Percentiles rank a stretch among this genome's conserved stretches.
These are phyloP conservation scores for Kodamaea kaohsiungensis DNA, from an alignment of 805 yeast genomes.

Conservation along the genomic window DNA sequence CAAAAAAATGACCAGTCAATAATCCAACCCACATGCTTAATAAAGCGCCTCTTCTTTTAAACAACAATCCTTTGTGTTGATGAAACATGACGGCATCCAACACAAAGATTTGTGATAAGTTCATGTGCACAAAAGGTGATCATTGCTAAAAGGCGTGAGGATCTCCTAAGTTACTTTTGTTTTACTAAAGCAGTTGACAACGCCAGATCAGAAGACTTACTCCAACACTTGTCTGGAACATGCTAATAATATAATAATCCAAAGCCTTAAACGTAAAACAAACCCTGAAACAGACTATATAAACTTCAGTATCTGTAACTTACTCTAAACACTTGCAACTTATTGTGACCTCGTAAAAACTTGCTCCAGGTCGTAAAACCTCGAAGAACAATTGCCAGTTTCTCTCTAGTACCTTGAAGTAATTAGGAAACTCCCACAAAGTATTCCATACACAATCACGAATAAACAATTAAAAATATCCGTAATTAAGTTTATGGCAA, in stretches of 20 bases:
- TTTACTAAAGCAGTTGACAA: background rate
- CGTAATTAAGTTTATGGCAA: background rate
- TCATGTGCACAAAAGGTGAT: background rate
- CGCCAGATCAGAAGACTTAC: background rate
- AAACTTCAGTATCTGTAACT: background rate
- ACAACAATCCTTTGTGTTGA: background rate
- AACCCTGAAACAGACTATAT: background rate
- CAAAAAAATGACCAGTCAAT: no score
- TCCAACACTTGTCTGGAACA: background rate
- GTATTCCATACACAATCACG: background rate
- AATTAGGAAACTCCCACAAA: background rate
- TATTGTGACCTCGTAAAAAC: background rate
- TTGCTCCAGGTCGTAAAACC: background rate
- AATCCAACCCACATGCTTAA: no score
- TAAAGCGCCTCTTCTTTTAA: background rate
- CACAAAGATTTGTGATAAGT: background rate
- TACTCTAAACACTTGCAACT: background rate
- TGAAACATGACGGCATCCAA: background rate
- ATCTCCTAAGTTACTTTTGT: background rate
- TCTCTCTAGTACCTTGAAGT: background rate
- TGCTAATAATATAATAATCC: background rate
- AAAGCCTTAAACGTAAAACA: background rate
- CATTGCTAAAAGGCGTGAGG: background rate
- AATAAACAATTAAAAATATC: background rate
- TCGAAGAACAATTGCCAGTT: background rate